Evolutionary conservation across 2,329 filamentous ascomycete species (phyloP), one percentile per base, ranked within the genome.

Genomic region (Huntiella omanensis): DNA sequence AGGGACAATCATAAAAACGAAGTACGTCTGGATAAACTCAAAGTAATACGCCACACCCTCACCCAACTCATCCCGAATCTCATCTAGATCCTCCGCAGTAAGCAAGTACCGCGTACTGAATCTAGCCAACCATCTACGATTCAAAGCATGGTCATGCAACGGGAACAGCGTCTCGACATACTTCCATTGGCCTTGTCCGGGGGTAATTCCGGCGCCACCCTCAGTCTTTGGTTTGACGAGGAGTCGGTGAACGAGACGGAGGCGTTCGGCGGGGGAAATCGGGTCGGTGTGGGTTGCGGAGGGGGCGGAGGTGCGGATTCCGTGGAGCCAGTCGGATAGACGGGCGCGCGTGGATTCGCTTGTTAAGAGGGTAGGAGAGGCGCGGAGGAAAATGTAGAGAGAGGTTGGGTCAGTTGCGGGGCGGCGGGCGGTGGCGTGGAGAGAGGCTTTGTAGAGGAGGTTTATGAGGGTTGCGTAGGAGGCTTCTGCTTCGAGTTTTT

Each of bases 31-130:
- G 32, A 92, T 71, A 57, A 96, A 96, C 35, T 87, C 85, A 59
- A 94, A 96, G 65, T 96, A 96, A 60, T 92, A 93, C 33, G 83
- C 88, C 49, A 95, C 82, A 58, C 76, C 80, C 60, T 88, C 80
- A 42, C 84, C 84, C 59, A 86, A 85, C 52, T 77, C 70, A 57
- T 85, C 70, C 19, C 81, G 74, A 51, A 93, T 85, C 40, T 74
- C 70, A 56, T 82, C 75, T n/a, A 92, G 64, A 55, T 85, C 74
- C 43, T 69, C 60, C 33, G 75, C 63, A 46, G 75, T 73, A 17
- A 87, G 64, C 38, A 78, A 68, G 50, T 80, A 80, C 59, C 81
- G 82, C 43, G 70, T 75, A 55, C 79, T 79, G 71, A 83, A 81
- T 52, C 78, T 70, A 57, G 79, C 76, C 52, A 93, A 72, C 73